A percentile compares a stretch with the other conserved stretches of the same genome.
Evolutionary conservation across 345 rosid species (phyloP).

Genomic region (Linum trigynum): DNA sequence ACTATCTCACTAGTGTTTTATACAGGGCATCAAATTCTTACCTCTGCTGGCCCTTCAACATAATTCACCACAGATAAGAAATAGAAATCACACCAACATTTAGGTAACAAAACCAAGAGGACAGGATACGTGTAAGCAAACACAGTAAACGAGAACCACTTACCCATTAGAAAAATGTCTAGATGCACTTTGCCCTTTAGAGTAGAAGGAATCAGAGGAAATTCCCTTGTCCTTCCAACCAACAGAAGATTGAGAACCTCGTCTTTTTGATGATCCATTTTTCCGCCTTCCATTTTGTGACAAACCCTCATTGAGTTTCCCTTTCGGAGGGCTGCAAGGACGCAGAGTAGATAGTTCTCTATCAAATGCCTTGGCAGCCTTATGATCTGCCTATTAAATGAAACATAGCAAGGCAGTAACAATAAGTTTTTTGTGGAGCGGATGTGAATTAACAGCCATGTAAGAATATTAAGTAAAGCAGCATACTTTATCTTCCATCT

Average conservation of each 20-base stretch:
- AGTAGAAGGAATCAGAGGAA: constrained; percentile 20
- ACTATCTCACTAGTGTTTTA: neutral
- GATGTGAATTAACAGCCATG: no score
- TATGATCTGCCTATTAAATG: no score
- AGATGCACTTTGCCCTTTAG: constrained; percentile 17
- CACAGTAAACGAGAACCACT: constrained; percentile 10
- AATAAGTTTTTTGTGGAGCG: no score
- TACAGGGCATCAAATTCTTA: neutral
- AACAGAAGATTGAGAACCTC: constrained; percentile 15
- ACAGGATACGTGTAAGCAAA: no score
- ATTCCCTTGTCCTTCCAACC: constrained; percentile 18
- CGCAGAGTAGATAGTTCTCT: constrained; percentile 32
- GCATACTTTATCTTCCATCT: constrained; percentile 51
- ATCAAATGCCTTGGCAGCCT: constrained; percentile 19
- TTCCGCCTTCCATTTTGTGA: constrained; percentile 16
- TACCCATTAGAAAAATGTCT: constrained; percentile 22
- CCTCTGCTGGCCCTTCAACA: neutral
- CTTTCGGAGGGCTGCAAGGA: constrained; percentile 14
- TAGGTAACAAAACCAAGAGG: no score
- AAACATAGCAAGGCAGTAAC: no score
- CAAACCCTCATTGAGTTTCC: constrained; percentile 20
- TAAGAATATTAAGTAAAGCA: neutral
- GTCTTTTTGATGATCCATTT: constrained; percentile 21
- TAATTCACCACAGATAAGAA: neutral
- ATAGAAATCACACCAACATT: neutral